Evolutionary conservation across 2,329 filamentous ascomycete genomes (phyloP).

Genomic region (Coniochaeta hoffmannii): DNA sequence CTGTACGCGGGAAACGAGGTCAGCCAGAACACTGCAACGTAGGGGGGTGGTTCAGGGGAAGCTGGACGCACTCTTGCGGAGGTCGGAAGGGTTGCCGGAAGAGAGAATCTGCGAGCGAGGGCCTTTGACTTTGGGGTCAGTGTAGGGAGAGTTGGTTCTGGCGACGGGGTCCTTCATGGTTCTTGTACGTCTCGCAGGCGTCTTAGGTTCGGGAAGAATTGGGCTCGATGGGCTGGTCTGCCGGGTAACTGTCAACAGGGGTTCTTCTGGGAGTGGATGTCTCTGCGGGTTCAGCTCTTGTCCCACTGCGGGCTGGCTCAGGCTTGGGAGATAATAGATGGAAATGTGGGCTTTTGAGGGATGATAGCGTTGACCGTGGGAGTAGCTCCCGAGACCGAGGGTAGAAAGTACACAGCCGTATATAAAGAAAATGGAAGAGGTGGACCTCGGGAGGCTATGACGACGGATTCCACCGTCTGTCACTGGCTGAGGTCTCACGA

Average conservation of each 20-base stretch:
- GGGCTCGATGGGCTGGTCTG: neutral
- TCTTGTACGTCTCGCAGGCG: slow-evolving; percentile 16
- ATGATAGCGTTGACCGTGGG: slow-evolving; percentile 5
- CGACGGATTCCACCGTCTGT: slow-evolving; percentile 3
- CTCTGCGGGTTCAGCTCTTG: neutral
- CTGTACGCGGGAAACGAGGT: slow-evolving; percentile 21
- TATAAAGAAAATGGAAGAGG: slow-evolving; percentile 5
- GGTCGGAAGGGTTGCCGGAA: slow-evolving; percentile 17
- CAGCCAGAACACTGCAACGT: slow-evolving; percentile 4
- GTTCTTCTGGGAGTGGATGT: neutral
- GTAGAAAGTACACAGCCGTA: slow-evolving; percentile 9
- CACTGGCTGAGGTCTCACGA: slow-evolving; percentile 8
- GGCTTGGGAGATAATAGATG: neutral
- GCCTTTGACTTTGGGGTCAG: slow-evolving; percentile 35
- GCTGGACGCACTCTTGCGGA: slow-evolving; percentile 23
- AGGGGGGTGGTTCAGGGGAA: slow-evolving; percentile 6
- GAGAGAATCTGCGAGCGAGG: slow-evolving; percentile 32
- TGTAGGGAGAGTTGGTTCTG: slow-evolving; percentile 36
- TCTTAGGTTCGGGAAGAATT: neutral
- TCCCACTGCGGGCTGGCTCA: neutral
- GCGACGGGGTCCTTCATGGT: slow-evolving; percentile 31
- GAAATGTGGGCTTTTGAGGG: neutral
- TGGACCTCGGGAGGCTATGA: slow-evolving; percentile 2
- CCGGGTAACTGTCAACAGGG: slow-evolving; percentile 1
- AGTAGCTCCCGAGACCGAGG: slow-evolving; percentile 9